Evolutionary conservation across 306 rosid genomes (phyloP).

Genomic region (Vicia faba): DNA sequence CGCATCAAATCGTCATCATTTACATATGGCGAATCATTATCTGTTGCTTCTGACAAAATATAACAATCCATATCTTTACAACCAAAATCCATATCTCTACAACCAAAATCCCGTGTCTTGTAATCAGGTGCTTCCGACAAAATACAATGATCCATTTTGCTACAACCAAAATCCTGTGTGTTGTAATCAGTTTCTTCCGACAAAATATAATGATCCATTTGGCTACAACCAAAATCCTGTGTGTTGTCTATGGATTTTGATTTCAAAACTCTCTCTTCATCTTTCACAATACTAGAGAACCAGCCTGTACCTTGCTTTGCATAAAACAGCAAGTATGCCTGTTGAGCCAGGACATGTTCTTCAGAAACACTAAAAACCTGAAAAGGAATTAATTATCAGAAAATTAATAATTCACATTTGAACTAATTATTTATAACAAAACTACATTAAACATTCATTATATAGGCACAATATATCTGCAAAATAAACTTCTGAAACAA

Average conservation of each 20-base stretch:
- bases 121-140: too few species aligned
- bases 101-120: not conserved
- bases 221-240: not conserved
- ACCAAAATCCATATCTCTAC: not conserved
- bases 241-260: not conserved
- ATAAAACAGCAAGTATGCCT: slow-evolving; percentile 72
- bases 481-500: not conserved
- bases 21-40: too few species aligned
- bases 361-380: slow-evolving; percentile 55
- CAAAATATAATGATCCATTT: too few species aligned
- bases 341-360: slow-evolving; percentile 48
- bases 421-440: not conserved
- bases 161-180: not conserved
- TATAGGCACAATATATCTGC: not conserved
- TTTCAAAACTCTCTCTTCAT: not conserved
- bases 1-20: too few species aligned
- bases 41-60: too few species aligned
- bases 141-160: too few species aligned
- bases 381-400: slow-evolving; percentile 7
- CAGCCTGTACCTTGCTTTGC: slow-evolving; percentile 64
- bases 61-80: too few species aligned
- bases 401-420: slow-evolving; percentile 1
- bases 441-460: not conserved
- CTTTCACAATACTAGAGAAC: slow-evolving; percentile 50
- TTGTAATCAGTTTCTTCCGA: too few species aligned